Conservation (phyloP, 306 rosid genomes). For the Vachellia pachyceras region DNA sequence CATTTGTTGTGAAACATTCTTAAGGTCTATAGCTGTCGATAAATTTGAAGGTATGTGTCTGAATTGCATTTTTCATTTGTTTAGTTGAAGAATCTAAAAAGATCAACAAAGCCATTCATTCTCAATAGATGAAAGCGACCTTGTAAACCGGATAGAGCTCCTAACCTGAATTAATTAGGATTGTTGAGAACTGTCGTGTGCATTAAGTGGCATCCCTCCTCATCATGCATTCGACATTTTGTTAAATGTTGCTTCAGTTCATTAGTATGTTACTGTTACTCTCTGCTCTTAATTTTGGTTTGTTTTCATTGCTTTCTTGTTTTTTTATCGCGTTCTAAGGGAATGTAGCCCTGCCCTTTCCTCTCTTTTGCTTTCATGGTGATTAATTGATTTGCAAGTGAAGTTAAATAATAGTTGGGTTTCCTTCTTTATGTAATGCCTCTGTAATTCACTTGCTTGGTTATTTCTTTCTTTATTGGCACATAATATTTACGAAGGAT, state of each 20-base stretch:
- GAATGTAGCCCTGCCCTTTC: background rate
- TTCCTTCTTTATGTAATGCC: background rate
- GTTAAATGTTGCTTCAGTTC: background rate
- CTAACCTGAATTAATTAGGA: background rate
- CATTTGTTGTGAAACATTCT: background rate
- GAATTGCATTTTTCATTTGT: background rate
- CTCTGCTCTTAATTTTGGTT: background rate
- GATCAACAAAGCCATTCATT: conserved; percentile 7
- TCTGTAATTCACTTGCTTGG: conserved; percentile 1
- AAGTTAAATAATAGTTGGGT: background rate
- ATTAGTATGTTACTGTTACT: background rate
- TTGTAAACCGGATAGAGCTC: background rate
- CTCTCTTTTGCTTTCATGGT: conserved; percentile 1
- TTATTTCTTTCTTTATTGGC: background rate
- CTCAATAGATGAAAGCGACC: background rate
- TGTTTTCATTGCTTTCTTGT: background rate
- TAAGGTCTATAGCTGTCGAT: background rate
- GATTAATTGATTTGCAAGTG: background rate
- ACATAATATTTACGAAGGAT: background rate
- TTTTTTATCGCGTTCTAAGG: background rate
- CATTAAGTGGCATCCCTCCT: background rate
- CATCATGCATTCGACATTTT: background rate
- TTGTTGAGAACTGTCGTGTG: background rate
- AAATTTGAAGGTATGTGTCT: background rate
- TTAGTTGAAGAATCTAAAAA: conserved; percentile 3